These are phyloP conservation scores for Trametes elegans DNA, from an alignment of 768 basidiomycete genomes.

Conservation along the genomic window DNA sequence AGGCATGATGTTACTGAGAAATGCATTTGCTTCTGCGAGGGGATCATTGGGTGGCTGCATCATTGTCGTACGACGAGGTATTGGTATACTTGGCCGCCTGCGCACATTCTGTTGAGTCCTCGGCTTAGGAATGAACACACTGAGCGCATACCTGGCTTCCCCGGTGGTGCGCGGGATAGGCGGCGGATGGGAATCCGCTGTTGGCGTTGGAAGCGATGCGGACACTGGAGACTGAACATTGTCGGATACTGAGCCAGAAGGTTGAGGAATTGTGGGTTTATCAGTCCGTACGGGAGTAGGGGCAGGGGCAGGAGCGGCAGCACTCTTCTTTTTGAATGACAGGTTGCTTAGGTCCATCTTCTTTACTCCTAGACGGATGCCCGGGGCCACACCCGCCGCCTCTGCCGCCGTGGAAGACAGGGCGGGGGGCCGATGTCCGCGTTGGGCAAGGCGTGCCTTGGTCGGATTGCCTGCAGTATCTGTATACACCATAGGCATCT, in stretches of 20 bases:
- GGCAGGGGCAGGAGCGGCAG: neutral
- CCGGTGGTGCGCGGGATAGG: neutral
- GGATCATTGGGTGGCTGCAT: slow-evolving; percentile 9
- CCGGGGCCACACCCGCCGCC: neutral
- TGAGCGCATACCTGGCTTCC: neutral
- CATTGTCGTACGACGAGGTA: neutral
- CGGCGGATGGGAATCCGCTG: neutral
- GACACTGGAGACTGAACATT: slow-evolving; percentile 11
- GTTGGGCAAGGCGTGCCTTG: slow-evolving; percentile 20
- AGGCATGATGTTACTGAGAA: slow-evolving; percentile 42
- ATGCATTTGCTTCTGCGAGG: slow-evolving; percentile 31
- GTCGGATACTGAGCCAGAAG: slow-evolving; percentile 1
- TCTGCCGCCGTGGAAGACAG: neutral
- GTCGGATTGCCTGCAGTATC: slow-evolving; percentile 15
- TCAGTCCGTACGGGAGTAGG: neutral
- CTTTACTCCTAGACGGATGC: neutral
- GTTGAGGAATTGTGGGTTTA: neutral
- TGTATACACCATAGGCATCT: slow-evolving; percentile 13
- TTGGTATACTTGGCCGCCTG: slow-evolving; percentile 2
- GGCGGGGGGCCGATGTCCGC: neutral
- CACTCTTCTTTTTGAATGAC: slow-evolving; percentile 20
- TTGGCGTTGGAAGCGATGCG: neutral
- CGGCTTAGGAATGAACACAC: neutral
- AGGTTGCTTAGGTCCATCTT: neutral
- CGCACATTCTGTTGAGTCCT: neutral